phyloP scores from a whole-genome alignment of 768 basidiomycete genomes.

The Brasilioporus rufonigricans region DNA sequence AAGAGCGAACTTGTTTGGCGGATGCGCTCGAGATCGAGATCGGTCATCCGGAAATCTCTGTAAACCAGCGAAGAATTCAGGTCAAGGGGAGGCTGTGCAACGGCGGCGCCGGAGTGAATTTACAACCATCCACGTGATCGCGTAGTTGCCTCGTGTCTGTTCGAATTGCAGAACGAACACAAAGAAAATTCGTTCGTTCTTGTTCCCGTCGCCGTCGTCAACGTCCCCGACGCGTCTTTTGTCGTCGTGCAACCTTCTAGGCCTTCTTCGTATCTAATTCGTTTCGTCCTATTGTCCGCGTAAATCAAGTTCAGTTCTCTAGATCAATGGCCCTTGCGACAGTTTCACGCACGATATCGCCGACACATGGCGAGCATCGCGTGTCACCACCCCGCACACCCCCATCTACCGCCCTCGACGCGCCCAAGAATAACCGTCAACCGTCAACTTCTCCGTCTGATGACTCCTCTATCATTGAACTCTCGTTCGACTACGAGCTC shows the following conservation, averaged over 20 bases:
- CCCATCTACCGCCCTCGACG: slow-evolving; percentile 27
- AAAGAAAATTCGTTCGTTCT: slow-evolving; percentile 27
- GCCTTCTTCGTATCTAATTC: not conserved
- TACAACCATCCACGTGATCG: slow-evolving; percentile 33
- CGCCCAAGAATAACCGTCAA: slow-evolving; percentile 32
- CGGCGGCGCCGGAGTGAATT: not conserved
- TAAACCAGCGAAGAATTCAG: too few relatives aligned
- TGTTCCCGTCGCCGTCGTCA: slow-evolving; percentile 15
- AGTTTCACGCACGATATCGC: slow-evolving; percentile 26
- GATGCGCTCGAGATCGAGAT: too few relatives aligned
- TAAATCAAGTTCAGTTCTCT: slow-evolving; percentile 11
- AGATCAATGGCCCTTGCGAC: slow-evolving; percentile 23
- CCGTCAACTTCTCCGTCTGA: slow-evolving; percentile 40
- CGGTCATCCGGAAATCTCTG: too few relatives aligned
- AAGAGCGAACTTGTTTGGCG: too few relatives aligned
- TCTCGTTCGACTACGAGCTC: slow-evolving; percentile 47
- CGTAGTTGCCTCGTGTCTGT: slow-evolving; percentile 36
- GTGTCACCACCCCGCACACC: slow-evolving; percentile 32
- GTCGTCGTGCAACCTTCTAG: slow-evolving; percentile 2
- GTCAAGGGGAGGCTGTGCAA: not conserved
- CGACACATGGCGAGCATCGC: slow-evolving; percentile 29
- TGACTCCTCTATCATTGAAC: slow-evolving; percentile 45
- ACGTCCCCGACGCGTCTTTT: slow-evolving; percentile 19
- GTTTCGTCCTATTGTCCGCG: not conserved
- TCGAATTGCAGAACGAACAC: slow-evolving; percentile 22